These are phyloP conservation scores for Curvularia spicifera DNA, from an alignment of 2,329 filamentous ascomycete species.

Conservation along the genomic window DNA sequence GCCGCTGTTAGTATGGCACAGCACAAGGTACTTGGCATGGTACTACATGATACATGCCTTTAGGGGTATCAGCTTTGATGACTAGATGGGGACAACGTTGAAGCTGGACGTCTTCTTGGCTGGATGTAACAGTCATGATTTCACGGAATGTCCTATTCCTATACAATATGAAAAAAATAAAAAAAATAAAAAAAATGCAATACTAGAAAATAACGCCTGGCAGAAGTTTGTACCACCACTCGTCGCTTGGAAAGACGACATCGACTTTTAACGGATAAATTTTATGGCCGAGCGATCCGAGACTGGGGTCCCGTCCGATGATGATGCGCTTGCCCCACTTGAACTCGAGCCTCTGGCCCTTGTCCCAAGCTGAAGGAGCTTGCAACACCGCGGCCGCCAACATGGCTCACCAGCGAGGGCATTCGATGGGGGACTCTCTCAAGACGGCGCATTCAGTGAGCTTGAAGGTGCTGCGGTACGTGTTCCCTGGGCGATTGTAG, in stretches of 20 bases:
- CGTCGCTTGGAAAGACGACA: neutral
- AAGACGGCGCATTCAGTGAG: conserved; percentile 77
- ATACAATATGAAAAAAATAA: neutral
- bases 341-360: conserved; percentile 18
- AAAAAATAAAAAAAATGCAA: too few relatives aligned
- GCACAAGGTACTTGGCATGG: neutral
- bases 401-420: conserved; percentile 51
- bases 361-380: conserved; percentile 12
- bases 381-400: conserved; percentile 13
- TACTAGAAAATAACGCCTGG: neutral
- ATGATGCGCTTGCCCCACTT: conserved; percentile 19
- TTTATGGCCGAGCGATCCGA: conserved; percentile 11
- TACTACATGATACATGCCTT: conserved; percentile 49
- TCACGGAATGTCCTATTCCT: neutral
- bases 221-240: neutral
- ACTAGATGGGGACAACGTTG: conserved; percentile 52
- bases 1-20: conserved; percentile 4
- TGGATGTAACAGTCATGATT: conserved; percentile 7
- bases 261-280: conserved; percentile 6
- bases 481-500: neutral
- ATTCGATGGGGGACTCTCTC: conserved; percentile 48
- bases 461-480: conserved; percentile 82
- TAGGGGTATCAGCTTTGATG: conserved; percentile 58
- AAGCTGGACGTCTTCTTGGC: conserved; percentile 40
- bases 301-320: conserved; percentile 3